phyloP scores from a whole-genome alignment of 2,329 filamentous ascomycete species.

The Neofusicoccum ribis region DNA sequence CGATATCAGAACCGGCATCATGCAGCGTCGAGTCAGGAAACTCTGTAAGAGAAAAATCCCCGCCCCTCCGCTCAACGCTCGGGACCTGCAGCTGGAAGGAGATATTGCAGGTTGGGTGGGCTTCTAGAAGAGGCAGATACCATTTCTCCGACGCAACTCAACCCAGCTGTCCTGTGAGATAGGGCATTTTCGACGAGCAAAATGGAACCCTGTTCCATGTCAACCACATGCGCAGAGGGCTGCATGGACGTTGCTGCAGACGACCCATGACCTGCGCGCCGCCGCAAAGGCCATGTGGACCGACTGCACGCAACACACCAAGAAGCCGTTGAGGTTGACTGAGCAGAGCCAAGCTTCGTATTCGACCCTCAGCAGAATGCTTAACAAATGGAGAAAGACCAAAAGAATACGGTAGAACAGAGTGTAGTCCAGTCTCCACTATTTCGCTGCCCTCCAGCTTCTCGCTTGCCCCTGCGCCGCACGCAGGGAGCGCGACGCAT shows the following conservation, averaged over 20 bases:
- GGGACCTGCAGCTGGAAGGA: not conserved
- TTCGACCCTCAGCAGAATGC: not conserved
- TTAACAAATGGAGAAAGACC: not conserved
- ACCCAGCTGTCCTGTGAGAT: not conserved
- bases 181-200: not conserved
- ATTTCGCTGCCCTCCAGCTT: not conserved
- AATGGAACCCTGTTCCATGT: not conserved
- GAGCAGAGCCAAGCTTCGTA: not conserved
- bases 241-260: too few species aligned
- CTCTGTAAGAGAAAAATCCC: not conserved
- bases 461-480: not conserved
- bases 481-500: not conserved
- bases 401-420: not conserved
- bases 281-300: too few species aligned
- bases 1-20: not conserved
- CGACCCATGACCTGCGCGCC: too few species aligned
- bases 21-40: not conserved
- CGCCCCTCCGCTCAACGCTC: not conserved
- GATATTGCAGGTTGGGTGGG: not conserved
- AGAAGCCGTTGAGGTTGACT: not conserved
- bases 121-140: not conserved
- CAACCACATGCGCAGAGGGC: too few species aligned
- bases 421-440: not conserved
- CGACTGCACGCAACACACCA: not conserved
- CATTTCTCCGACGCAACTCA: not conserved